A percentile compares a stretch with the other conserved stretches of the same genome.
phyloP scores from a whole-genome alignment of 768 basidiomycete species.

The Tulasnella sp. region DNA sequence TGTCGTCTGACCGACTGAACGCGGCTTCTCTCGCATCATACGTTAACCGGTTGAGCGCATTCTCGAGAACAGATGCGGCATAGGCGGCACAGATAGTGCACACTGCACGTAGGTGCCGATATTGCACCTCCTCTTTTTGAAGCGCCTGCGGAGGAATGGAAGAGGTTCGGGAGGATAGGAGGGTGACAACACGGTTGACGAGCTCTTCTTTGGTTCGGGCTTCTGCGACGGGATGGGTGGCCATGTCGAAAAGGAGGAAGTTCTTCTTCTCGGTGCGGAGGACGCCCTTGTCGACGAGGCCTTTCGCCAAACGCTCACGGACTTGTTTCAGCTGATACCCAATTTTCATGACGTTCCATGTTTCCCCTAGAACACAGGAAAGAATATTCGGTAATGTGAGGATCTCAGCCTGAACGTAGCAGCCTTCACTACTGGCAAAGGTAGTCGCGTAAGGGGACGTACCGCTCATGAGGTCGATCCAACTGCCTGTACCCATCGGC shows the following conservation, averaged over 20 bases:
- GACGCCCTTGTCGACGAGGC: constrained; percentile 96
- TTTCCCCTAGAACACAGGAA: constrained; percentile 79
- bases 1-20: constrained; percentile 87
- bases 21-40: constrained; percentile 93
- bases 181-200: constrained; percentile 57
- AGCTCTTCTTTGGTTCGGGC: constrained; percentile 80
- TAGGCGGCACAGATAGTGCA: constrained; percentile 85
- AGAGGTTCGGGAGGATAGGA: constrained; percentile 75
- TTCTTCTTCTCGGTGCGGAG: constrained; percentile 99
- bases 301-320: constrained; percentile 91
- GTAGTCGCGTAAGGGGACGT: constrained; percentile 26
- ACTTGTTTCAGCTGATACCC: constrained; percentile 99
- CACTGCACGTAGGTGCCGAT: constrained; percentile 67
- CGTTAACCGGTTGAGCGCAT: constrained; percentile 75
- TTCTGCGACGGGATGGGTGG: constrained; percentile 95
- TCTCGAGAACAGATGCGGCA: constrained; percentile 90
- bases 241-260: constrained; percentile 99
- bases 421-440: too few species aligned
- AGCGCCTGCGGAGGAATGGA: constrained; percentile 67
- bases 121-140: constrained; percentile 60
- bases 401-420: too few species aligned
- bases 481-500: constrained; percentile 72
- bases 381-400: neutral
- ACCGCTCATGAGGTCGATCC: constrained; percentile 95
- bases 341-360: constrained; percentile 99